Conservation (phyloP, 1,284 basidiomycete genomes). For the Hymenochaete sp. region DNA sequence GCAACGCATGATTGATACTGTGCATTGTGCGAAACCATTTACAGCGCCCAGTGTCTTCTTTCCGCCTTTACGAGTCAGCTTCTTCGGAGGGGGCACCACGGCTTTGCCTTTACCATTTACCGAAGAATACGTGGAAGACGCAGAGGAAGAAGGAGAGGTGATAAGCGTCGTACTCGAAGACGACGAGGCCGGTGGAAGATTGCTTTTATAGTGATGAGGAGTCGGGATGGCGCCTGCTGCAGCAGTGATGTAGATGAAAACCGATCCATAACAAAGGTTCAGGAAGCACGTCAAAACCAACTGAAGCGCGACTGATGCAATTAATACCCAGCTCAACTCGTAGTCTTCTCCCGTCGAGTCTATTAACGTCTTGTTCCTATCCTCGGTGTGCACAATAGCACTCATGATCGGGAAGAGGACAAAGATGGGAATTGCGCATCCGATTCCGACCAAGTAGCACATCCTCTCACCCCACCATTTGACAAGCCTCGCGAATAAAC, state of each 20-base stretch:
- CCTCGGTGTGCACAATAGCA: constrained; percentile 9
- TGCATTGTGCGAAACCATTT: constrained; percentile 41
- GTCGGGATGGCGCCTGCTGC: constrained; percentile 20
- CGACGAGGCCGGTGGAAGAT: background rate
- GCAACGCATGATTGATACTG: constrained; percentile 44
- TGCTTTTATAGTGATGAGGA: too few relatives aligned
- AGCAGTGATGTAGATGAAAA: constrained; percentile 29
- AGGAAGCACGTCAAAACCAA: constrained; percentile 11
- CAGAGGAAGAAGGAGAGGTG: constrained; percentile 16
- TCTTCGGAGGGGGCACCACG: background rate
- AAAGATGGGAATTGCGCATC: constrained; percentile 14
- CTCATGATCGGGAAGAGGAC: constrained; percentile 15
- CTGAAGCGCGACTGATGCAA: constrained; percentile 4
- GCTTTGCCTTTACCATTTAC: constrained; percentile 22
- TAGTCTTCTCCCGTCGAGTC: background rate
- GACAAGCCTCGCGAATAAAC: constrained; percentile 16
- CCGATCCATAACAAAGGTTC: constrained; percentile 21
- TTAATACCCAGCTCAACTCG: background rate
- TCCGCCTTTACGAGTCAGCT: background rate
- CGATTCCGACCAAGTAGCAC: constrained; percentile 12
- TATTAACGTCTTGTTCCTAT: background rate
- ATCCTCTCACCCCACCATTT: constrained; percentile 8
- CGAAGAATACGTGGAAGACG: constrained; percentile 21
- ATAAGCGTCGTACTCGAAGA: constrained; percentile 12
- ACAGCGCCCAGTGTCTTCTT: constrained; percentile 26